Percentiles rank a stretch among this genome's conserved stretches.
Conservation (phyloP, 2,329 filamentous ascomycete species). For the Colletotrichum cordylinicola region DNA sequence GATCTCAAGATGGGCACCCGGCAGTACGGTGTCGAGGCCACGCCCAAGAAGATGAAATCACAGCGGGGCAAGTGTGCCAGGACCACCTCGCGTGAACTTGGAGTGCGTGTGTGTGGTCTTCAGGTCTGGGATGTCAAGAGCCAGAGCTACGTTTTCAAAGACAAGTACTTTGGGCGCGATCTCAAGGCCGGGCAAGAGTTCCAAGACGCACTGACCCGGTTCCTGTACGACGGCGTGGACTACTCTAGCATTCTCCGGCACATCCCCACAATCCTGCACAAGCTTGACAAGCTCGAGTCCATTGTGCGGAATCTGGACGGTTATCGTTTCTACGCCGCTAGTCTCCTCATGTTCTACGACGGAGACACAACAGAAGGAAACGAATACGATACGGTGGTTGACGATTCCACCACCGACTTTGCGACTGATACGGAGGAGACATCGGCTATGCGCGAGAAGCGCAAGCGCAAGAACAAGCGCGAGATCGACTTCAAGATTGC, state of each 20-base stretch:
- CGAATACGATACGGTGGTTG: conserved; percentile 56
- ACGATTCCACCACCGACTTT: conserved; percentile 64
- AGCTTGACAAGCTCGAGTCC: conserved; percentile 80
- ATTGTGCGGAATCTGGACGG: conserved; percentile 82
- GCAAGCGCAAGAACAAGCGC: conserved; percentile 53
- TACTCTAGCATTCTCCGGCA: conserved; percentile 81
- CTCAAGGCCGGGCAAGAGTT: conserved; percentile 89
- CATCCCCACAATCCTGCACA: conserved; percentile 85
- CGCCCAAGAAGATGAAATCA: conserved; percentile 89
- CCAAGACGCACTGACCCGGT: conserved; percentile 84
- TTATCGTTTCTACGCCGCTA: conserved; percentile 95
- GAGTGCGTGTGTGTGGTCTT: conserved; percentile 92
- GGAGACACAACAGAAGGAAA: conserved; percentile 67
- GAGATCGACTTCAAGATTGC: conserved; percentile 95
- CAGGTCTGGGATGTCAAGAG: conserved; percentile 92
- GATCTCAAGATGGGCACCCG: conserved; percentile 99
- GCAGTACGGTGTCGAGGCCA: conserved; percentile 93
- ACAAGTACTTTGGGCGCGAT: conserved; percentile 95
- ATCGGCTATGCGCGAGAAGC: conserved; percentile 41
- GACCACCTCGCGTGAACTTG: conserved; percentile 90
- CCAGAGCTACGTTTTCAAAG: conserved; percentile 90
- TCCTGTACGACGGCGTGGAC: conserved; percentile 89
- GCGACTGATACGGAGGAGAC: conserved; percentile 64
- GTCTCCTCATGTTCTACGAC: conserved; percentile 94
- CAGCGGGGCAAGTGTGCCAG: conserved; percentile 91